These are phyloP conservation scores for Arachis monticola DNA, from an alignment of 331 rosid genomes.

Conservation along the genomic window DNA sequence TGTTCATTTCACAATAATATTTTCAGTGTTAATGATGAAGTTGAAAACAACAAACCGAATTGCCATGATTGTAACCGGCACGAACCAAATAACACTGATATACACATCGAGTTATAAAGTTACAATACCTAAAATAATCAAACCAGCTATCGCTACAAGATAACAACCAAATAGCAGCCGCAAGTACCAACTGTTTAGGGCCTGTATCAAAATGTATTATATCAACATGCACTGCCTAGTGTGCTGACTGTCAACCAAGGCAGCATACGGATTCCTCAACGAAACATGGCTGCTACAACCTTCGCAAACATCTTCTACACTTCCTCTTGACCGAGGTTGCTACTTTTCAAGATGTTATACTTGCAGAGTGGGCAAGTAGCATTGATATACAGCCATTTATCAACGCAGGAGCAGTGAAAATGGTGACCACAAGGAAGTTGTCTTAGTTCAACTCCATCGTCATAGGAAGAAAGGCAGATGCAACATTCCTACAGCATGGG, in stretches of 20 bases:
- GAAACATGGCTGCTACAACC: slow-evolving; percentile 28
- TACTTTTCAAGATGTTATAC: slow-evolving; percentile 85
- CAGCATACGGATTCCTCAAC: slow-evolving; percentile 12
- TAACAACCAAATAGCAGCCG: slow-evolving; percentile 34
- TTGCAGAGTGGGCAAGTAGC: slow-evolving; percentile 99
- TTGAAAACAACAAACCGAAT: slow-evolving; percentile 2
- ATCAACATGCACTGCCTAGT: slow-evolving; percentile 39
- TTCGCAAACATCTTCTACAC: slow-evolving; percentile 47
- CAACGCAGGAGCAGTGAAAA: slow-evolving; percentile 92
- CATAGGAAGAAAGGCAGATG: slow-evolving; percentile 92
- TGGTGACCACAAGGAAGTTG: slow-evolving; percentile 98
- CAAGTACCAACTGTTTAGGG: slow-evolving; percentile 31
- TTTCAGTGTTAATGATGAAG: no score
- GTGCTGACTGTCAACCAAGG: slow-evolving; percentile 24
- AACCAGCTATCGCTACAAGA: slow-evolving; percentile 21
- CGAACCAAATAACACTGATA: slow-evolving; percentile 27
- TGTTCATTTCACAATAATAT: no score
- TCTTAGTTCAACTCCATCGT: slow-evolving; percentile 86
- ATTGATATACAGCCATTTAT: slow-evolving; percentile 87
- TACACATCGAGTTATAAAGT: slow-evolving; percentile 40
- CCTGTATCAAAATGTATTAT: slow-evolving; percentile 25
- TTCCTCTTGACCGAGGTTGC: slow-evolving; percentile 65
- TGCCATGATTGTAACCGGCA: slow-evolving; percentile 32
- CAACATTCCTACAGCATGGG: slow-evolving; percentile 78
- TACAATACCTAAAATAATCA: slow-evolving; percentile 25